Evolutionary conservation across 805 yeast genomes (phyloP), one percentile per base, ranked within the genome.

Genomic region (Cyberlindnera nakhonratchasimensis): DNA sequence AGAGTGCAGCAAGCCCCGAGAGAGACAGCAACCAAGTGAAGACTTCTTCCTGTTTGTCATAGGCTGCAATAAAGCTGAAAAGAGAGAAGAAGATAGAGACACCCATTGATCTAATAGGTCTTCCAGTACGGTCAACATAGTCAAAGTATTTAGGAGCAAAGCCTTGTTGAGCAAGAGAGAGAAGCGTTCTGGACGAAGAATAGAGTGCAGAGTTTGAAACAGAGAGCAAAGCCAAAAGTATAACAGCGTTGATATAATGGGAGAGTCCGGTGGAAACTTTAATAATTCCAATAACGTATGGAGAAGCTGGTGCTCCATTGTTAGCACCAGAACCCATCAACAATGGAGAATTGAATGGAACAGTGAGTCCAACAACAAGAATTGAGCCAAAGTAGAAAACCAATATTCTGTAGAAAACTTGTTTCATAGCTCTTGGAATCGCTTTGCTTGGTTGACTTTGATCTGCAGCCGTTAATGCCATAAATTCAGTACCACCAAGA

Each of bases 1-100:
- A 77, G 33, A 80, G 61, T 18, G 82, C 78, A 18, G 81, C 73
- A 30, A 82, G 64, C 26, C 85, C 83, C 24, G 80, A 72, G 37
- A 82, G 62, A 18, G 85, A 77, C 49, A 79, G 64, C 49, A 81
- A 65, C 87, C 87, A 81, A 31, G 73, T 67, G 60, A 80, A 81
- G 12, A 78, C 81, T n/a, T 66, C 69, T 12, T 67, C 75, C 57
- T 77, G 75, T 34, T 77, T 71, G 39, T 77, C 65, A 31, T 79
- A 69, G 13, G 82, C 79, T 20, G 86, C 83, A 50, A 83, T 70
- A 61, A 80, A 82, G 43, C 84, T 75, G 38, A 84, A 71, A 40
- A 80, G 61, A 32, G 82, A 83, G 48, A 79, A 66, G 7, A 71
- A 50, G 42, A 74, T 63, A 13, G 82, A 74, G 25, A 72, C 52